Percentiles rank a stretch among this genome's conserved stretches.
phyloP scores from a whole-genome alignment of 176 grass and related monocot genomes.

The Hordeum vulgare region MorexV3_pseudomolecules_assembly NC_058524.1:555364668-555365167 shows the following conservation, averaged over 20 bases:
- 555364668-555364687: neutral
- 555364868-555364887: slow-evolving; percentile 32
- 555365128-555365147: neutral
- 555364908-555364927: slow-evolving; percentile 69
- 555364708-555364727: neutral
- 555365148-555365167: neutral
- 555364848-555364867: neutral
- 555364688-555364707: neutral
- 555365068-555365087: neutral
- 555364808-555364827: neutral
- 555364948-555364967: slow-evolving; percentile 47
- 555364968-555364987: slow-evolving; percentile 48
- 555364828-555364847: neutral
- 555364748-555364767: neutral
- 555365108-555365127: neutral
- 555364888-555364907: slow-evolving; percentile 56
- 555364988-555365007: slow-evolving; percentile 54
- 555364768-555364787: neutral
- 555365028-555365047: slow-evolving; percentile 70
- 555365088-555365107: too few relatives aligned
- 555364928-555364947: slow-evolving; percentile 22
- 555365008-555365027: slow-evolving; percentile 40
- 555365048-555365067: neutral
- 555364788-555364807: neutral
- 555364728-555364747: neutral